A percentile compares a stretch with the other conserved stretches of the same genome.
phyloP scores from a whole-genome alignment of 164 flowering plant species.

The Cinnamomum chago region DNA sequence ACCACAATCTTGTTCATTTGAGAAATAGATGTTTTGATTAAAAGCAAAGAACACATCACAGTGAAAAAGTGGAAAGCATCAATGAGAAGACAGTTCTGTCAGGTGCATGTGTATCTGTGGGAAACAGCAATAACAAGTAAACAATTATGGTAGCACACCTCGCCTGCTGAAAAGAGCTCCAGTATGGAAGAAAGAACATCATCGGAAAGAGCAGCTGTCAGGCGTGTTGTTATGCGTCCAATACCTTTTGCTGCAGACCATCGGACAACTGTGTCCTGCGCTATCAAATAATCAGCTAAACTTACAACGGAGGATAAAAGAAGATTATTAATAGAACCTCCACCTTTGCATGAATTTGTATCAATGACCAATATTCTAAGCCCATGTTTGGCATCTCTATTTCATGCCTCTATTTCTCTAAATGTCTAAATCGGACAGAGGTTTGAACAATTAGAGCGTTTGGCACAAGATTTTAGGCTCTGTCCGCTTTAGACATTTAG shows the following conservation, averaged over 20 bases:
- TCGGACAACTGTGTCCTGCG: constrained; percentile 94
- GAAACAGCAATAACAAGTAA: background rate
- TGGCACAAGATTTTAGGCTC: no score
- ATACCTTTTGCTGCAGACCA: constrained; percentile 99
- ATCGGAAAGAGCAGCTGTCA: constrained; percentile 73
- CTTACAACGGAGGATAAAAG: no score
- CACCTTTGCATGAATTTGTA: no score
- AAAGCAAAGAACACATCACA: background rate
- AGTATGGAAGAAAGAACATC: constrained; percentile 79
- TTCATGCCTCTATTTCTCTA: no score
- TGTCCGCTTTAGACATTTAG: no score
- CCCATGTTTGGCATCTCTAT: no score
- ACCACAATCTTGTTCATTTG: background rate
- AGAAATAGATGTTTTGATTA: background rate
- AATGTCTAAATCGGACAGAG: no score
- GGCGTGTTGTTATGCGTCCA: constrained; percentile 81
- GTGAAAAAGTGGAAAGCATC: background rate
- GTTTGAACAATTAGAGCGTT: no score
- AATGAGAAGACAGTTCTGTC: background rate
- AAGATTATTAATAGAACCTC: no score
- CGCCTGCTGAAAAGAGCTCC: constrained; percentile 80
- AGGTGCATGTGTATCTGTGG: background rate
- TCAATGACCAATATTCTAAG: no score
- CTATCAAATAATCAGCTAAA: constrained; percentile 2
- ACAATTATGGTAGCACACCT: constrained; percentile 41